These are phyloP conservation scores for Speleostelium caveatum DNA, from an alignment of 78 protist species.

Conservation along the genomic window DNA sequence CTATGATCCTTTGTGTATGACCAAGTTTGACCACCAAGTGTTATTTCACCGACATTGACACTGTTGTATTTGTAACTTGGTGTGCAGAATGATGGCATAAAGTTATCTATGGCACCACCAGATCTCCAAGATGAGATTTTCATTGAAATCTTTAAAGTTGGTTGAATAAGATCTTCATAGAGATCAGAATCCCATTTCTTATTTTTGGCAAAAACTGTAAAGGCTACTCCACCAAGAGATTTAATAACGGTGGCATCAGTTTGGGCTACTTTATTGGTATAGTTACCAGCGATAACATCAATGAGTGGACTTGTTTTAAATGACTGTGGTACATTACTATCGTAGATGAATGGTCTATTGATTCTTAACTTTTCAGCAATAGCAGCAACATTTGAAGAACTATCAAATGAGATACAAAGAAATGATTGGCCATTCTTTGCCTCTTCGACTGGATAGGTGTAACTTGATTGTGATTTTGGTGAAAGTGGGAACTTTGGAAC, in stretches of 20 bases:
- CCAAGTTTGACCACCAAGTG: constrained; percentile 15
- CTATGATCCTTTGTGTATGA: constrained; percentile 82
- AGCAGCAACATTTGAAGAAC: background rate
- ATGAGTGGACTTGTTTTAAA: constrained; percentile 3
- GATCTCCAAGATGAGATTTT: constrained; percentile 63
- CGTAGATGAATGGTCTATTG: constrained; percentile 58
- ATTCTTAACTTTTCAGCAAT: constrained; percentile 42
- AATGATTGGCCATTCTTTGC: constrained; percentile 78
- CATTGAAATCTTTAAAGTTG: constrained; percentile 43
- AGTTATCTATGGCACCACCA: constrained; percentile 27
- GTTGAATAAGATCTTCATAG: constrained; percentile 70
- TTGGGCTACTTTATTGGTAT: background rate
- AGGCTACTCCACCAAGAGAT: constrained; percentile 16
- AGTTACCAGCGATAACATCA: background rate
- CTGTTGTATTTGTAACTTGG: constrained; percentile 47
- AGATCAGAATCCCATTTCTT: constrained; percentile 72
- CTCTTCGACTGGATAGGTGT: constrained; percentile 70
- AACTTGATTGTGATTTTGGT: background rate
- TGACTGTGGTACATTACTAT: constrained; percentile 13
- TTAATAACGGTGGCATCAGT: background rate
- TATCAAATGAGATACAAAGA: constrained; percentile 50
- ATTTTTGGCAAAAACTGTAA: constrained; percentile 74
- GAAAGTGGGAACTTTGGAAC: constrained; percentile 72
- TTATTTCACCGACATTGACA: constrained; percentile 13
- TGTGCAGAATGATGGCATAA: constrained; percentile 71